Base-by-base conservation (phyloP, 176 grass and related monocot species). In the Triticum urartu region DNA sequence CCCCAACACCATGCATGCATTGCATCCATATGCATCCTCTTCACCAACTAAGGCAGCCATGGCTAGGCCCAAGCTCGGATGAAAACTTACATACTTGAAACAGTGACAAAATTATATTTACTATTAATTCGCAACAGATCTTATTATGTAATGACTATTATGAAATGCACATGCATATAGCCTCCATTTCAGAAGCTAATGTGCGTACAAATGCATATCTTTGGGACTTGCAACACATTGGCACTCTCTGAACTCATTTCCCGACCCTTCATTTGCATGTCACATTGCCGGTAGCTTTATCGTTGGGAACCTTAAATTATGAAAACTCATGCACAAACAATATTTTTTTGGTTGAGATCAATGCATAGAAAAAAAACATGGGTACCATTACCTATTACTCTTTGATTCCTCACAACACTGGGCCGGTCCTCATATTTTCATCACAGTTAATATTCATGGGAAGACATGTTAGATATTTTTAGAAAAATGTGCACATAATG, bases 31-130 rank as follows among this genome's bases (percentile, higher is more conserved):
- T 17, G 22, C 56, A 15, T 77, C 34, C 1, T 78, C 58, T 24
- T 71, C 84, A 87, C 43, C 39, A 38, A 79, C 22, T 39, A 68
- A 81, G 78, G 58, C 85, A 79, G 89, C 25, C 61, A 87, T 84
- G 68, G 75, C n/a, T 84, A 58, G 52, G 50, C 15, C 12, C 2
- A 79, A 50, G 40, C 45, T 80, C 80, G 36, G 45, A 75, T 48
- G 67, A 74, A 79, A 9, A 83, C 13, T 52, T 73, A 72, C 4
- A 84, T 43, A 43, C 39, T 43, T 43, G 42, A 43, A 3, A 43
- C 2, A 43, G 9, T 11, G 42, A 45, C 50, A 39, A 54, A 1
- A 58, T 34, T 34, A 7, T 24, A 21, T 5, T 50, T 26, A 52
- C 6, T 8, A 1, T 65, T 32, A 58, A 35, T 52, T 77, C 25